Conservation (phyloP, 1,284 basidiomycete genomes). For the Uromyces viciae-fabae region DNA sequence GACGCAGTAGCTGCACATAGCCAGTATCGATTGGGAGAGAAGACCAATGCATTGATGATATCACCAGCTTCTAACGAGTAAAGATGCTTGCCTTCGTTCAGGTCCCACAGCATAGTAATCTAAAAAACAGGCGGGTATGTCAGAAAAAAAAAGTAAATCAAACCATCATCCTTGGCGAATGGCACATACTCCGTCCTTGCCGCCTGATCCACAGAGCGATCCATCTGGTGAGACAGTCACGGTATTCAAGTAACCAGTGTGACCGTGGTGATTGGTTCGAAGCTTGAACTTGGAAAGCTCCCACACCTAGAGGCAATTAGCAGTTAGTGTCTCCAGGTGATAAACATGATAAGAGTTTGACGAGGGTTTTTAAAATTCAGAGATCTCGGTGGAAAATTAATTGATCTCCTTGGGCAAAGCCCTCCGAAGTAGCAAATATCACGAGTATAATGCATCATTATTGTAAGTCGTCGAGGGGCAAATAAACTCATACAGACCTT, state of each 20-base stretch:
- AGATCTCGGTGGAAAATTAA: conserved; percentile 70
- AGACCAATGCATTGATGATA: conserved; percentile 97
- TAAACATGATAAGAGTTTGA: not conserved
- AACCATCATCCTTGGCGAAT: too few species aligned
- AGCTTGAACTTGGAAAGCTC: conserved; percentile 99
- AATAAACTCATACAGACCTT: conserved; percentile 65
- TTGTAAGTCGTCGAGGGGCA: conserved; percentile 29
- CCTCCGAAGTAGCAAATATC: conserved; percentile 80
- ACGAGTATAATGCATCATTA: conserved; percentile 60
- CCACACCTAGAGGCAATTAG: conserved; percentile 72
- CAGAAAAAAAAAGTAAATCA: not conserved
- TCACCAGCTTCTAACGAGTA: conserved; percentile 99
- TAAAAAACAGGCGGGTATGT: not conserved
- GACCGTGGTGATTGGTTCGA: conserved; percentile 99
- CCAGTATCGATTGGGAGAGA: conserved; percentile 99
- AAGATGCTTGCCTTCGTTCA: conserved; percentile 99
- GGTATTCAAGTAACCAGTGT: conserved; percentile 99
- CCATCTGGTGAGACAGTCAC: conserved; percentile 98
- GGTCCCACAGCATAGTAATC: conserved; percentile 99
- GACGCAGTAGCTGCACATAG: conserved; percentile 95
- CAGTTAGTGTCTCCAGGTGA: not conserved
- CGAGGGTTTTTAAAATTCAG: conserved; percentile 58
- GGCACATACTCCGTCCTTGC: conserved; percentile 72
- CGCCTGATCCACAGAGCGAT: conserved; percentile 96
- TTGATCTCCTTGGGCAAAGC: conserved; percentile 65